phyloP scores from a whole-genome alignment of 2,329 filamentous ascomycete species.

The Colletotrichum sp. region DNA sequence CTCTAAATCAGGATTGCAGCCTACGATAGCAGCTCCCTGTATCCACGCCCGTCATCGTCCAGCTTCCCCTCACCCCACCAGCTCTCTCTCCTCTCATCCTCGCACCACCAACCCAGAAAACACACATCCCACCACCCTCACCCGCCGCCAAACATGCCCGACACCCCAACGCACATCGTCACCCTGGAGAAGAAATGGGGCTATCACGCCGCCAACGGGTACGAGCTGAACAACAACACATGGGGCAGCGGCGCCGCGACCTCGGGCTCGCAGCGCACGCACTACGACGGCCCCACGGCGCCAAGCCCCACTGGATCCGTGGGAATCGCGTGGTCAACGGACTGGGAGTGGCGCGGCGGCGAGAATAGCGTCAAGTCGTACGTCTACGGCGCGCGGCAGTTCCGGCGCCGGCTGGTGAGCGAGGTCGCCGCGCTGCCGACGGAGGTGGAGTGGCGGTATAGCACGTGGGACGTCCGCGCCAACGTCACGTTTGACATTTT shows the following conservation, averaged over 20 bases:
- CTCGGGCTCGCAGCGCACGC: constrained; percentile 47
- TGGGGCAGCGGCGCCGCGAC: constrained; percentile 42
- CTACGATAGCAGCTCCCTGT: background rate
- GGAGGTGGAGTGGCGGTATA: constrained; percentile 47
- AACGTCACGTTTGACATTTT: constrained; percentile 70
- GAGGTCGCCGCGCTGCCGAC: constrained; percentile 39
- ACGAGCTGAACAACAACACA: constrained; percentile 45
- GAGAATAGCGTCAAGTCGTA: constrained; percentile 47
- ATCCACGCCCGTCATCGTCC: background rate
- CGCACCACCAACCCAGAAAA: background rate
- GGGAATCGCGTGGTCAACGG: constrained; percentile 43
- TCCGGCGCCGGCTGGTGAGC: constrained; percentile 33
- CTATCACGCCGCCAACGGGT: constrained; percentile 34
- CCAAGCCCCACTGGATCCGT: constrained; percentile 23
- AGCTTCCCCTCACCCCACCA: background rate
- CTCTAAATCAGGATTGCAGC: background rate
- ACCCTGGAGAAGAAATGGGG: constrained; percentile 32
- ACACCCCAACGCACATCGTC: constrained; percentile 7
- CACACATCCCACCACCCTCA: background rate
- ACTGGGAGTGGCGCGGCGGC: constrained; percentile 46
- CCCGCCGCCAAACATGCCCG: constrained; percentile 23
- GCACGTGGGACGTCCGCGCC: constrained; percentile 52
- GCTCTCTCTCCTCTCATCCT: background rate
- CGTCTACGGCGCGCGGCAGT: constrained; percentile 42
- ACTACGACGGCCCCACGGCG: constrained; percentile 37